Percentiles rank a stretch among this genome's conserved stretches.
Conservation (phyloP, 176 grass and related monocot species). For the Triticum urartu region DNA sequence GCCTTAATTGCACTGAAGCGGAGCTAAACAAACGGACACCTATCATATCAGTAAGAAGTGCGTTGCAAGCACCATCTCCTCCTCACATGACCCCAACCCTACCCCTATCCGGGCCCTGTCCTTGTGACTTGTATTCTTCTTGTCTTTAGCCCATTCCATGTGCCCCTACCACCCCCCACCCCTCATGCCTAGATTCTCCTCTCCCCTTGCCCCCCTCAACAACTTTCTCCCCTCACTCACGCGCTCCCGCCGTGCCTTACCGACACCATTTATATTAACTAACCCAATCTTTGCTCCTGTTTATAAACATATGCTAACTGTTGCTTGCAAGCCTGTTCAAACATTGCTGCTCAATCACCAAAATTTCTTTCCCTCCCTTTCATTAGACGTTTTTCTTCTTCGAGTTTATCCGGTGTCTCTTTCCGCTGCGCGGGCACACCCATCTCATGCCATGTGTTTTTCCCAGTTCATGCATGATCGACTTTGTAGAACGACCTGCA, state of each 20-base stretch:
- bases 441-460: not conserved
- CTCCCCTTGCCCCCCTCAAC: not conserved
- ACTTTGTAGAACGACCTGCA: slow-evolving; percentile 1
- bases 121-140: slow-evolving; percentile 37
- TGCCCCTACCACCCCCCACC: slow-evolving; percentile 43
- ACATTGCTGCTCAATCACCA: not conserved
- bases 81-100: slow-evolving; percentile 6
- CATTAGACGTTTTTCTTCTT: not conserved
- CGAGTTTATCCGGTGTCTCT: not conserved
- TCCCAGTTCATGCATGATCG: not conserved
- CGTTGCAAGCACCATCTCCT: slow-evolving; percentile 31
- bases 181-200: slow-evolving; percentile 54
- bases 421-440: not conserved
- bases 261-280: slow-evolving; percentile 27
- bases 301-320: not conserved
- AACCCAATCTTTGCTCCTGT: slow-evolving; percentile 33
- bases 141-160: slow-evolving; percentile 46
- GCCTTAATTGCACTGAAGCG: not conserved
- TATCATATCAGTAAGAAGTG: not conserved
- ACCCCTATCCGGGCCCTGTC: not conserved
- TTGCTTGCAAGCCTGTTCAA: slow-evolving; percentile 34
- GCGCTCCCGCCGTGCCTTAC: slow-evolving; percentile 21
- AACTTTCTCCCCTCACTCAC: not conserved
- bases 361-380: not conserved
- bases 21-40: not conserved